Evolutionary conservation across 2,329 filamentous ascomycete genomes (phyloP).

Genomic region (Pleomassaria siparia): DNA sequence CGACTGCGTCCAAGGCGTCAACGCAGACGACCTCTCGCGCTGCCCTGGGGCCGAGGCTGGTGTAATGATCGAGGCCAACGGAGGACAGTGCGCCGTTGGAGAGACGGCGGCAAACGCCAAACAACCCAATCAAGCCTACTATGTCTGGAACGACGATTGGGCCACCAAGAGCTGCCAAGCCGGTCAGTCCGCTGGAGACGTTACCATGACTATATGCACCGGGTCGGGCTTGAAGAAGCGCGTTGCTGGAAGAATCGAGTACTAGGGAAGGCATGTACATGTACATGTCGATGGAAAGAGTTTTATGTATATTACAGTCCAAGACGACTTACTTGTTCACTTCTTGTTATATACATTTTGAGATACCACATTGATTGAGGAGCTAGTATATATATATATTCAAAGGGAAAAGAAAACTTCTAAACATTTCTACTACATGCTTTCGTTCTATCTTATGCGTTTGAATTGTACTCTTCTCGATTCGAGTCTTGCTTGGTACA

Average conservation of each 20-base stretch:
- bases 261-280: too few relatives aligned
- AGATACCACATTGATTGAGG: too few relatives aligned
- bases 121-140: background rate
- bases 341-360: too few relatives aligned
- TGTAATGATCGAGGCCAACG: background rate
- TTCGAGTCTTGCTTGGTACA: too few relatives aligned
- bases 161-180: conserved; percentile 1
- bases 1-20: conserved; percentile 14
- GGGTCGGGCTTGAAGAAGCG: conserved; percentile 34
- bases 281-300: too few relatives aligned
- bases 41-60: conserved; percentile 14
- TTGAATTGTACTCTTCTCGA: too few relatives aligned
- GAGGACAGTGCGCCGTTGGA: background rate
- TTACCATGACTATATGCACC: background rate
- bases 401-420: too few relatives aligned
- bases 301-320: too few relatives aligned
- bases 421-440: too few relatives aligned
- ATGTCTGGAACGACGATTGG: background rate
- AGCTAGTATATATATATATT: too few relatives aligned
- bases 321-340: too few relatives aligned
- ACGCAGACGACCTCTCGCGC: conserved; percentile 6
- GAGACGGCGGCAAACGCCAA: background rate
- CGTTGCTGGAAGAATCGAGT: conserved; percentile 52
- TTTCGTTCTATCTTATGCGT: too few relatives aligned
- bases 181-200: background rate